A percentile compares a stretch with the other conserved stretches of the same genome.
Conservation (phyloP, 176 grass and related monocot species). For the Oryza glumipatula region DNA sequence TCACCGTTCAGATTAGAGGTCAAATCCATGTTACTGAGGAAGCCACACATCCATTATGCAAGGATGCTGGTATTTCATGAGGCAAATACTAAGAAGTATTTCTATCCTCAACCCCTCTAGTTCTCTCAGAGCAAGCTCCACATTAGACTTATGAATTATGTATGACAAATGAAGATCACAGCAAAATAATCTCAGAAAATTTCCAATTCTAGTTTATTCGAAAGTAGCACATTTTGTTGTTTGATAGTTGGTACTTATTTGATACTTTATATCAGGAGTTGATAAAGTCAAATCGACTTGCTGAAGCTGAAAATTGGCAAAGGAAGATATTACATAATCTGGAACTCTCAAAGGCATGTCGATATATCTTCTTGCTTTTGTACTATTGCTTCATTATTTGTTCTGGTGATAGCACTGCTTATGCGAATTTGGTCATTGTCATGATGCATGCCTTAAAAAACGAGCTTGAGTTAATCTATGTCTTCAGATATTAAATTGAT, state of each 20-base stretch:
- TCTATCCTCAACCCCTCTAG: background rate
- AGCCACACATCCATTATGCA: background rate
- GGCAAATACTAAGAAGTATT: background rate
- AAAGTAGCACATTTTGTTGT: background rate
- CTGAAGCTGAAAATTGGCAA: constrained; percentile 86
- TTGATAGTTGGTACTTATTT: constrained; percentile 28
- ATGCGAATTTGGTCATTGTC: background rate
- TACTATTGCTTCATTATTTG: constrained; percentile 30
- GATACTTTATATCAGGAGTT: constrained; percentile 60
- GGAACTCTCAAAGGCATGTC: constrained; percentile 73
- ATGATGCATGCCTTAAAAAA: background rate
- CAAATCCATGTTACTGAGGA: background rate
- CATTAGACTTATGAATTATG: background rate
- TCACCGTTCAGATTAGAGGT: background rate
- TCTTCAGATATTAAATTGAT: background rate
- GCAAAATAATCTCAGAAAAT: too few relatives aligned
- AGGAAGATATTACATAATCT: constrained; percentile 88
- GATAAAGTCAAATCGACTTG: constrained; percentile 57
- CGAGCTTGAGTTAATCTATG: constrained; percentile 18
- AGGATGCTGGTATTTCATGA: background rate
- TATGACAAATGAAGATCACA: background rate
- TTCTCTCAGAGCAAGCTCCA: background rate
- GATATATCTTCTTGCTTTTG: constrained; percentile 1
- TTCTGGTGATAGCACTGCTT: background rate
- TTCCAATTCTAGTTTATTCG: background rate